Conservation (phyloP, 208 protist genomes). For the Acanthamoeba castellanii region DNA sequence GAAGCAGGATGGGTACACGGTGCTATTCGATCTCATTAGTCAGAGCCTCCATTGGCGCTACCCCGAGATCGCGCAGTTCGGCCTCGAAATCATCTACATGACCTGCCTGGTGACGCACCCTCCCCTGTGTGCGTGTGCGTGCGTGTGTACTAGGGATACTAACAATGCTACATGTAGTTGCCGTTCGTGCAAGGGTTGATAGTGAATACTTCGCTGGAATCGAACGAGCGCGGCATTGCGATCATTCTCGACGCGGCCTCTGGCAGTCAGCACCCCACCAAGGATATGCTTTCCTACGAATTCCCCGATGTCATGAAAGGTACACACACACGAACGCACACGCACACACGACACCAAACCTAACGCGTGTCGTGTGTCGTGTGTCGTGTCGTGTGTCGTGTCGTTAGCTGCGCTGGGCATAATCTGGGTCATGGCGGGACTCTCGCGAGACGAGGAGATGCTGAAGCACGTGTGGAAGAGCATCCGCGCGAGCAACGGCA, state of each 20-base stretch:
- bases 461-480: slow-evolving; percentile 70
- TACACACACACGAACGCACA: not conserved
- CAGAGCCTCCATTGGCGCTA: slow-evolving; percentile 66
- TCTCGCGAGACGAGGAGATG: slow-evolving; percentile 29
- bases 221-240: not conserved
- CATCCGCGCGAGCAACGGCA: slow-evolving; percentile 67
- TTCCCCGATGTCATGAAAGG: slow-evolving; percentile 69
- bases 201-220: slow-evolving; percentile 19
- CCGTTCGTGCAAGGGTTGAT: slow-evolving; percentile 41
- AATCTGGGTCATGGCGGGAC: slow-evolving; percentile 39
- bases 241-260: slow-evolving; percentile 35
- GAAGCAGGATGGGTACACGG: slow-evolving; percentile 26
- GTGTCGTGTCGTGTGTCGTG: no score
- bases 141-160: no score
- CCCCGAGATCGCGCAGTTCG: slow-evolving; percentile 71
- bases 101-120: slow-evolving; percentile 4
- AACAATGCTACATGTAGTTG: not conserved
- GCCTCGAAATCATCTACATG: slow-evolving; percentile 37
- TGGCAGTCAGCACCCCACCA: slow-evolving; percentile 18
- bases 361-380: not conserved
- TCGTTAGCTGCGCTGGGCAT: slow-evolving; percentile 46
- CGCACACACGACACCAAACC: no score
- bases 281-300: slow-evolving; percentile 2
- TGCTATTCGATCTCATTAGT: slow-evolving; percentile 36
- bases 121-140: not conserved